Base-by-base conservation (phyloP, 176 grass and related monocot species). In the Eleusine indica region DNA sequence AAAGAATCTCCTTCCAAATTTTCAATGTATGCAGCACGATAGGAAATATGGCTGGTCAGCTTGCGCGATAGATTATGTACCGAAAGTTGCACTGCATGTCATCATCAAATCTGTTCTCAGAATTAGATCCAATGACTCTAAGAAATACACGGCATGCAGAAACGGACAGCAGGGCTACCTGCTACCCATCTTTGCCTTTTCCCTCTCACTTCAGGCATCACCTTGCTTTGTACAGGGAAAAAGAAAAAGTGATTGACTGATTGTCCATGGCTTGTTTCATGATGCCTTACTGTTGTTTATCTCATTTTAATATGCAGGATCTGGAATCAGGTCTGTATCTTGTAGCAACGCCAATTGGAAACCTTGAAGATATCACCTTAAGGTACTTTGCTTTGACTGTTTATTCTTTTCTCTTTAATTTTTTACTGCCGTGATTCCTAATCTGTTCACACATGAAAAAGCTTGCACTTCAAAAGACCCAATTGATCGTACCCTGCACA, bases 321-420 rank as follows among this genome's bases (percentile, higher is more conserved):
- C 82, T 95, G 51, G 90, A 91, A 48, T 86, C 96, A 63, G 96
- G 93, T 66, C 84, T 98, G 41, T 98, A 98, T 88, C 83, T 98
- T 22, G 96, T 98, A 73, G 88, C 96, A 46, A 98, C 96, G n/a
- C 96, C 96, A 77, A 98, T 98, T 44, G 93, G 96, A 41, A 98
- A 98, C 89, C 93, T 95, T 51, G 96, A 98, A 90, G 96, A 98
- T 88, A 95, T 98, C 62, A 95, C 96, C 54, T 86, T 98, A 71
- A 89, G 96, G 96, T 98, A 64, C 54, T 75, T 46, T 88, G 6
- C 39, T 76, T 64, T 38, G 40, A 60, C 47, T 80, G 44, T 63
- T 37, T 75, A 22, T 30, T 9, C 18, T 68, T 67, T 54, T 9
- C 57, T 25, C 19, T 46, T 46, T 46, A 9, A 1, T 7, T 46